These are phyloP conservation scores for Rhinocladiella mackenziei DNA, from an alignment of 2,329 filamentous ascomycete species.

Conservation along the genomic window DNA sequence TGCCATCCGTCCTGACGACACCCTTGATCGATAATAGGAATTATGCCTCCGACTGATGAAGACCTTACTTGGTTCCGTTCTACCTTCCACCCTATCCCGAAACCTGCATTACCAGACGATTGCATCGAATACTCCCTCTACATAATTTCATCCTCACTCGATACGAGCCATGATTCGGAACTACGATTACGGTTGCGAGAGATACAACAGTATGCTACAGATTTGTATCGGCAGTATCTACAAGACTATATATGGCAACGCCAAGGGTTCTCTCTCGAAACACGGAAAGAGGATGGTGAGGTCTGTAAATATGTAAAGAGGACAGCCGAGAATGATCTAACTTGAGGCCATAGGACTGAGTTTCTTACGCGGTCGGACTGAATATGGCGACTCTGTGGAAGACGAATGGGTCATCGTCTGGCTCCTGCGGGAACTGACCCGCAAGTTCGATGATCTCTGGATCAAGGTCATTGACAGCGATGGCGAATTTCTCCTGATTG, in stretches of 20 bases:
- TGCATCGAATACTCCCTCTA: slow-evolving; percentile 81
- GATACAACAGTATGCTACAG: slow-evolving; percentile 64
- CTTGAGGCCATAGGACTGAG: slow-evolving; percentile 40
- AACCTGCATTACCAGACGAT: slow-evolving; percentile 68
- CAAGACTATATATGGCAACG: slow-evolving; percentile 94
- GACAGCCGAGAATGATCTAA: slow-evolving; percentile 26
- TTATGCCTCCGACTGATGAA: slow-evolving; percentile 48
- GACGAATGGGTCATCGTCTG: slow-evolving; percentile 98
- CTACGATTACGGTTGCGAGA: slow-evolving; percentile 64
- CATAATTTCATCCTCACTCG: slow-evolving; percentile 57
- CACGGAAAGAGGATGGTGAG: slow-evolving; percentile 58
- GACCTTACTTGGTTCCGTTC: slow-evolving; percentile 64
- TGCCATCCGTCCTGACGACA: too few species aligned
- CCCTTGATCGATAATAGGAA: background rate
- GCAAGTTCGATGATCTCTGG: slow-evolving; percentile 70
- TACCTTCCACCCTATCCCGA: slow-evolving; percentile 62
- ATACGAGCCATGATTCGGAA: slow-evolving; percentile 52
- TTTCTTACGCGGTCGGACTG: slow-evolving; percentile 70
- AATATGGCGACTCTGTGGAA: slow-evolving; percentile 90
- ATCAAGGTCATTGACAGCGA: slow-evolving; percentile 79
- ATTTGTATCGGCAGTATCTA: slow-evolving; percentile 62
- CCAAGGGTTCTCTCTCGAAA: slow-evolving; percentile 69
- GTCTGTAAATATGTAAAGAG: slow-evolving; percentile 17
- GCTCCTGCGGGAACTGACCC: slow-evolving; percentile 75
- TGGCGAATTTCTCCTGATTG: slow-evolving; percentile 91